phyloP scores from a whole-genome alignment of 2,329 filamentous ascomycete genomes.

The Phialophora expanda region DNA sequence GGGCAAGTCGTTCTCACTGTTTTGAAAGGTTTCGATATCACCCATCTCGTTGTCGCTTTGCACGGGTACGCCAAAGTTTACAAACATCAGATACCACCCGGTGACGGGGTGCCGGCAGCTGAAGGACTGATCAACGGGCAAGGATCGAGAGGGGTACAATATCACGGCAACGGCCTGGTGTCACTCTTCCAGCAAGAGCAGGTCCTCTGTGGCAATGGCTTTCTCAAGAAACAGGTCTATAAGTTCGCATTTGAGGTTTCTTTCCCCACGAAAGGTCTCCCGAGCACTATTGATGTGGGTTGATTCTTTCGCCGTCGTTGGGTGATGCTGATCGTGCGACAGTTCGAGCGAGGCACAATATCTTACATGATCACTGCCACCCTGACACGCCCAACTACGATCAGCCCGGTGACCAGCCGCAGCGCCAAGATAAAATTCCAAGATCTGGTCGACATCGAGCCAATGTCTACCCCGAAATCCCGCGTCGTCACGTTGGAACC shows the following conservation, averaged over 20 bases:
- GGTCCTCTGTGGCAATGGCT: slow-evolving; percentile 67
- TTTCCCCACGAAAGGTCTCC: slow-evolving; percentile 64
- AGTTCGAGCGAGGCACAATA: slow-evolving; percentile 96
- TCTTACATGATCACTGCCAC: slow-evolving; percentile 90
- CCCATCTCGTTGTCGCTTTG: slow-evolving; percentile 66
- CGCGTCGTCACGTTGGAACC: slow-evolving; percentile 87
- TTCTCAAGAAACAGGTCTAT: slow-evolving; percentile 67
- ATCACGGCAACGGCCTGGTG: slow-evolving; percentile 68
- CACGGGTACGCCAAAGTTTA: slow-evolving; percentile 70
- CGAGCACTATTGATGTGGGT: slow-evolving; percentile 93
- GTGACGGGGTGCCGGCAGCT: slow-evolving; percentile 58
- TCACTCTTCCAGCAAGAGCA: slow-evolving; percentile 69
- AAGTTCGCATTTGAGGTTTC: slow-evolving; percentile 69
- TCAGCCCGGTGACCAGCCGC: slow-evolving; percentile 77
- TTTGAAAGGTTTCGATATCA: slow-evolving; percentile 65
- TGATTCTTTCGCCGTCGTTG: slow-evolving; percentile 23
- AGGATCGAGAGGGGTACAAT: slow-evolving; percentile 58
- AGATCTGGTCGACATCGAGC: slow-evolving; percentile 83
- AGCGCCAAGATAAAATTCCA: slow-evolving; percentile 79
- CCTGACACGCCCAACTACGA: slow-evolving; percentile 84
- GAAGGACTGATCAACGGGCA: slow-evolving; percentile 60
- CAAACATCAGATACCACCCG: slow-evolving; percentile 64
- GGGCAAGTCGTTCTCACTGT: slow-evolving; percentile 66
- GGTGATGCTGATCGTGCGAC: slow-evolving; percentile 38
- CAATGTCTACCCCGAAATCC: slow-evolving; percentile 74